Evolutionary conservation across 176 grass and related monocot genomes (phyloP).

Genomic region (Themeda triandra): DNA sequence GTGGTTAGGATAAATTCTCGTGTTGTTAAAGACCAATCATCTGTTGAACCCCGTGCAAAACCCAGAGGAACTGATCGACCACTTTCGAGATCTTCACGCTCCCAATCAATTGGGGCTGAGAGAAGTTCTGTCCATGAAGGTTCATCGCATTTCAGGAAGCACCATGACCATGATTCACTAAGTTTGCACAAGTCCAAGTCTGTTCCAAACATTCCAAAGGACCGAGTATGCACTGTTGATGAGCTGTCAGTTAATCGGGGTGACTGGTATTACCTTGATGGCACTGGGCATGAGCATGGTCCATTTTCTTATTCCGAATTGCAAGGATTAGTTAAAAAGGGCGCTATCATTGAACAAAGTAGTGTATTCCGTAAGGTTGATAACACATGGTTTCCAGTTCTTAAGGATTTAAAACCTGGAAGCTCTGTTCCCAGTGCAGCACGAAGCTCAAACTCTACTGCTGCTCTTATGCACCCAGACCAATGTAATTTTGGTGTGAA

Average conservation of each 20-base stretch:
- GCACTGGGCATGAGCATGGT: conserved; percentile 83
- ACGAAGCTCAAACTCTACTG: conserved; percentile 32
- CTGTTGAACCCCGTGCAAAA: conserved; percentile 56
- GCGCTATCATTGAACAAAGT: conserved; percentile 66
- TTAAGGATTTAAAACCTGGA: conserved; percentile 53
- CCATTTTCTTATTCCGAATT: conserved; percentile 85
- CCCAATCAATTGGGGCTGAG: conserved; percentile 66
- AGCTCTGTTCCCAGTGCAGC: conserved; percentile 20
- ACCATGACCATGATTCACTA: conserved; percentile 61
- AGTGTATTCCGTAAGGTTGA: conserved; percentile 94
- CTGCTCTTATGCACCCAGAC: conserved; percentile 21
- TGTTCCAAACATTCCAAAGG: conserved; percentile 68
- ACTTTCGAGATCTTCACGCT: conserved; percentile 65
- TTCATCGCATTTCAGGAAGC: conserved; percentile 58
- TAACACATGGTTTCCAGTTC: conserved; percentile 92
- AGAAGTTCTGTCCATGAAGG: conserved; percentile 68
- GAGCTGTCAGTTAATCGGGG: conserved; percentile 80
- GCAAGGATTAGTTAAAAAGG: conserved; percentile 76
- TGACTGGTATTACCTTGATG: conserved; percentile 91
- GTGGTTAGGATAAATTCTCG: conserved; percentile 91
- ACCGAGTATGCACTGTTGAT: conserved; percentile 80
- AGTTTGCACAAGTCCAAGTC: conserved; percentile 70
- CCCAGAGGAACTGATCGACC: conserved; percentile 51
- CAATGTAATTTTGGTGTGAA: conserved; percentile 25
- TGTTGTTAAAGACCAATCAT: conserved; percentile 69